A percentile compares a stretch with the other conserved stretches of the same genome.
Evolutionary conservation across 352 stramenopile genomes (phyloP).

Genomic region (Phytophthora lateralis): DNA sequence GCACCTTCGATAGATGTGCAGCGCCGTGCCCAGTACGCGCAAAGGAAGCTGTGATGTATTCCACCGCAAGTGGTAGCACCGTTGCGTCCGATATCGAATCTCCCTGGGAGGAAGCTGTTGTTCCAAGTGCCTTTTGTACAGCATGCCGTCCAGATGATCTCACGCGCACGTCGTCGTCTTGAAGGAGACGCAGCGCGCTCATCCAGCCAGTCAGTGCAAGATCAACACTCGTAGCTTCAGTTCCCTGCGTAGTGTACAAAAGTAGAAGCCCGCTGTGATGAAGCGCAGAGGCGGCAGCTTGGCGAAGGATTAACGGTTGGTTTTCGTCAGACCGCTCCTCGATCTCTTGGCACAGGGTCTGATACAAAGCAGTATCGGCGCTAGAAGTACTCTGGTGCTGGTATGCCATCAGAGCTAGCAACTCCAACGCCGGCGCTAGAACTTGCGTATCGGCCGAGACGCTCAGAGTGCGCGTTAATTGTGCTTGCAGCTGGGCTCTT

Average conservation of each 20-base stretch:
- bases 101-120: not conserved
- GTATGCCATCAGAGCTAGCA: slow-evolving; percentile 56
- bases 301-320: slow-evolving; percentile 65
- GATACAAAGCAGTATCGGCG: slow-evolving; percentile 26
- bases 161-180: slow-evolving; percentile 66
- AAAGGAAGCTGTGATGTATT: slow-evolving; percentile 51
- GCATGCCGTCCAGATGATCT: slow-evolving; percentile 36
- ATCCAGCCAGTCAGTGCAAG: slow-evolving; percentile 62
- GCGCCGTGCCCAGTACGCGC: slow-evolving; percentile 35
- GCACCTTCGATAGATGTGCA: slow-evolving; percentile 25
- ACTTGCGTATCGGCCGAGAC: slow-evolving; percentile 57
- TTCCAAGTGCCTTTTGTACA: slow-evolving; percentile 41
- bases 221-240: slow-evolving; percentile 10
- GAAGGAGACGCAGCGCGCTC: slow-evolving; percentile 61
- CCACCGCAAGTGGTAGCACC: slow-evolving; percentile 57
- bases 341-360: slow-evolving; percentile 52
- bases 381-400: slow-evolving; percentile 18
- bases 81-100: slow-evolving; percentile 55
- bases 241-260: slow-evolving; percentile 16
- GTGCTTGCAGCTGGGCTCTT: slow-evolving; percentile 26
- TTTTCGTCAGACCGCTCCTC: slow-evolving; percentile 47
- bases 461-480: slow-evolving; percentile 35
- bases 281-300: slow-evolving; percentile 59
- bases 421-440: slow-evolving; percentile 55
- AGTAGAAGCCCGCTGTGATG: slow-evolving; percentile 51